Conservation (phyloP, 2,329 filamentous ascomycete species). For the Fusarium dlaminii region DNA sequence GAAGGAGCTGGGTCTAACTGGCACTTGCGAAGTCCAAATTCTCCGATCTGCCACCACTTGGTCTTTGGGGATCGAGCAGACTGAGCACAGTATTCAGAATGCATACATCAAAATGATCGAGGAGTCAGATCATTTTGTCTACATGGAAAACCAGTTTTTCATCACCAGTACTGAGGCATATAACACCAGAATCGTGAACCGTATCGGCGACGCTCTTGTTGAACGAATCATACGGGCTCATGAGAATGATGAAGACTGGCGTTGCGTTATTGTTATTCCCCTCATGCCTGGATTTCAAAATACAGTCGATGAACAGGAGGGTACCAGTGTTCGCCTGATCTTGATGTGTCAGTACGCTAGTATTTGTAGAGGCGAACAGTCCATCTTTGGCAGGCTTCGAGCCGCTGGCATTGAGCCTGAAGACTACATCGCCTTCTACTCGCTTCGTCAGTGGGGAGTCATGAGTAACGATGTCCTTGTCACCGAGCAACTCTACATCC, state of each 20-base stretch:
- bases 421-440: constrained; percentile 96
- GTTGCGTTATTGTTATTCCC: constrained; percentile 88
- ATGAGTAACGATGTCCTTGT: constrained; percentile 86
- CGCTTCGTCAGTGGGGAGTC: constrained; percentile 89
- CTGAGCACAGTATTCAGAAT: constrained; percentile 94
- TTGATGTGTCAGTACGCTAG: constrained; percentile 97
- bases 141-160: constrained; percentile 99
- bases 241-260: constrained; percentile 88
- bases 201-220: constrained; percentile 93
- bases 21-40: constrained; percentile 96
- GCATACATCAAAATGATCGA: constrained; percentile 96
- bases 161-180: constrained; percentile 92
- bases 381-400: constrained; percentile 87
- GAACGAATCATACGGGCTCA: constrained; percentile 88
- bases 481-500: constrained; percentile 97
- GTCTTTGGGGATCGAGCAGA: constrained; percentile 89
- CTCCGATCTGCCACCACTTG: constrained; percentile 88
- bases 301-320: constrained; percentile 91
- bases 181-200: constrained; percentile 87
- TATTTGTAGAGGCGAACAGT: constrained; percentile 91
- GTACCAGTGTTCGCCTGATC: constrained; percentile 92
- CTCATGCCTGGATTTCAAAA: constrained; percentile 99
- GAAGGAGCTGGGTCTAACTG: constrained; percentile 86
- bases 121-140: constrained; percentile 95
- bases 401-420: constrained; percentile 87